Evolutionary conservation across 768 basidiomycete species (phyloP).

Genomic region (Kwoniella heveanensis): DNA sequence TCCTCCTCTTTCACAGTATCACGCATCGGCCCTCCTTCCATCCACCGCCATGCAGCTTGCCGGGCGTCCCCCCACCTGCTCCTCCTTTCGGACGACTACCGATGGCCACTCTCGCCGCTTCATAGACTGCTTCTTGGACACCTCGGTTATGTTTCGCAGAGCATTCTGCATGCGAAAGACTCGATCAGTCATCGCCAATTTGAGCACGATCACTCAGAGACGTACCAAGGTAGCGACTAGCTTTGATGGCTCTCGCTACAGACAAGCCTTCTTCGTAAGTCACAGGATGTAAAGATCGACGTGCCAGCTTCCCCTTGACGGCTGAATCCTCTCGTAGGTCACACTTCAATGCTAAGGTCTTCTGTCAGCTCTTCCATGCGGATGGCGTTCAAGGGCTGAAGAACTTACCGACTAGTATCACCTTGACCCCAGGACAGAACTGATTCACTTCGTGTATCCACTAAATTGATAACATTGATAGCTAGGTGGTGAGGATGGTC

Average conservation of each 20-base stretch:
- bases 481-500: too few species aligned
- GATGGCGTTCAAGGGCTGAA: slow-evolving; percentile 6
- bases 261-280: slow-evolving; percentile 91
- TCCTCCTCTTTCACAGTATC: slow-evolving; percentile 22
- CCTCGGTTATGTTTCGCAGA: slow-evolving; percentile 97
- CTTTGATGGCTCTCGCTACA: slow-evolving; percentile 54
- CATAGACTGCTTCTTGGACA: slow-evolving; percentile 88
- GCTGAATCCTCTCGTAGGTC: slow-evolving; percentile 84
- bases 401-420: slow-evolving; percentile 81
- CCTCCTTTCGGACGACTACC: slow-evolving; percentile 37
- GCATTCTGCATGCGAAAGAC: slow-evolving; percentile 66
- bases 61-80: slow-evolving; percentile 23
- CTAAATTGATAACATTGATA: too few species aligned
- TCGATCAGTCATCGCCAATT: neutral
- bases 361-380: slow-evolving; percentile 4
- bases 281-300: slow-evolving; percentile 71
- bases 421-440: slow-evolving; percentile 93
- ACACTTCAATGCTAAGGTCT: slow-evolving; percentile 78
- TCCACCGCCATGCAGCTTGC: slow-evolving; percentile 7
- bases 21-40: slow-evolving; percentile 24
- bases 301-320: slow-evolving; percentile 70
- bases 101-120: slow-evolving; percentile 59
- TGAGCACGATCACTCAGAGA: slow-evolving; percentile 21
- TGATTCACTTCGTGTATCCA: slow-evolving; percentile 89
- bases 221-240: slow-evolving; percentile 83